Conservation (phyloP, 2,329 filamentous ascomycete species). For the Proliferodiscus dingleyae region DNA sequence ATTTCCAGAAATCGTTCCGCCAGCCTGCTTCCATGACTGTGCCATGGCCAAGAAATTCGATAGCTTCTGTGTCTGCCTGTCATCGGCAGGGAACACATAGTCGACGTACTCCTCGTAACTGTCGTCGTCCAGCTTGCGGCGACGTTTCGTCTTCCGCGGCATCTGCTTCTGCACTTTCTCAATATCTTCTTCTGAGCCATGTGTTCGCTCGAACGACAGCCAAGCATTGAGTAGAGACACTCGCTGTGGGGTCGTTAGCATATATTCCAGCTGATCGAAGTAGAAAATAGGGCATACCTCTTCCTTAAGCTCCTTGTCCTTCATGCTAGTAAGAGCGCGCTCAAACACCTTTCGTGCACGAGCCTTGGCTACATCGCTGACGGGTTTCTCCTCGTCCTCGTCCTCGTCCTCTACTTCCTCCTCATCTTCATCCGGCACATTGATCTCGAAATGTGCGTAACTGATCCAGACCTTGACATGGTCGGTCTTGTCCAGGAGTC, state of each 20-base stretch:
- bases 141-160: conserved; percentile 88
- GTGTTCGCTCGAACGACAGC: conserved; percentile 84
- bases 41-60: conserved; percentile 81
- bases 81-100: conserved; percentile 94
- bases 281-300: conserved; percentile 45
- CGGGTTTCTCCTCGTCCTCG: conserved; percentile 53
- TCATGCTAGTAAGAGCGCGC: conserved; percentile 80
- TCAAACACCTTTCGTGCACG: conserved; percentile 81
- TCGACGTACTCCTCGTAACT: conserved; percentile 95
- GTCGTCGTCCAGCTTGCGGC: conserved; percentile 86
- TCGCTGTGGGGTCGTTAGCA: conserved; percentile 46
- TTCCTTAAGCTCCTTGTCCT: conserved; percentile 84
- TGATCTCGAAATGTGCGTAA: conserved; percentile 97
- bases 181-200: conserved; percentile 70
- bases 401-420: conserved; percentile 55
- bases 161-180: conserved; percentile 87
- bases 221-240: conserved; percentile 87
- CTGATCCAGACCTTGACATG: conserved; percentile 99
- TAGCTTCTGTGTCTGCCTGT: conserved; percentile 77
- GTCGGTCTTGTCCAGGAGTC: conserved; percentile 88
- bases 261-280: not conserved
- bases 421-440: conserved; percentile 70
- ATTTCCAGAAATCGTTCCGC: conserved; percentile 26
- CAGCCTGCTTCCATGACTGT: conserved; percentile 57
- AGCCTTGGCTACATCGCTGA: conserved; percentile 78